Base-by-base conservation (phyloP, 495 filamentous ascomycete genomes). In the Aspergillus hancockii region DNA sequence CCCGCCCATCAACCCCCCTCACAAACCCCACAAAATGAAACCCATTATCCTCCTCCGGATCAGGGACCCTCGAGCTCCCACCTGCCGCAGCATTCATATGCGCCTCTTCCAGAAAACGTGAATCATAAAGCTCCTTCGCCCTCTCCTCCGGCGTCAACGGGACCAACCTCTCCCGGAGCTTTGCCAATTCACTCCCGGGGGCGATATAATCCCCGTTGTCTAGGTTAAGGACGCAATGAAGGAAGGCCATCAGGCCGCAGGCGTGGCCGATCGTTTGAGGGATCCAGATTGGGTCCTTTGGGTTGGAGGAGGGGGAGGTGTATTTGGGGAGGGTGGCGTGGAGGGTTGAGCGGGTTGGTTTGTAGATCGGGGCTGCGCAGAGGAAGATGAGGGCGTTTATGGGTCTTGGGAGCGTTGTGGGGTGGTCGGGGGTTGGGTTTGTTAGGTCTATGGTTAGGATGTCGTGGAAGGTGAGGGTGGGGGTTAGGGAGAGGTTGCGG, bases 21-120 rank as follows among this genome's bases (percentile, higher is more conserved):
- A 93, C 88, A 73, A 95, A 93, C 45, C 83, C 87, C 32, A 95
- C 82, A 68, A 91, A 94, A 75, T 94, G 91, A 53, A 86, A 71
- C 59, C 86, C 83, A 30, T 88, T 79, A 59, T 83, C 77, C 57
- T 87, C 88, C 25, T 76, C 72, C 1, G 88, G 84, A 51, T 72
- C 76, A 1, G 90, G 91, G 6, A 88, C 85, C 30, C 63, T 71
- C 2, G 89, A 90, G 55, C 86, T 83, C 9, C 92, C 93, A 62
- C 78, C 67, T 8, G 66, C 71, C 7, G 92, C 92, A 12, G 86
- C 90, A 45, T 81, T 78, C 63, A 82, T 81, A 69, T 96, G 90
- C 36, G 89, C 89, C 21, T 68, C 64, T 57, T 92, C 91, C 13
- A 97, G 74, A 21, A 80, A 82, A 19, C 73, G 63, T 1, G 86